Conservation (phyloP, 2,329 filamentous ascomycete genomes). For the Ceratocystis cubensis region DNA sequence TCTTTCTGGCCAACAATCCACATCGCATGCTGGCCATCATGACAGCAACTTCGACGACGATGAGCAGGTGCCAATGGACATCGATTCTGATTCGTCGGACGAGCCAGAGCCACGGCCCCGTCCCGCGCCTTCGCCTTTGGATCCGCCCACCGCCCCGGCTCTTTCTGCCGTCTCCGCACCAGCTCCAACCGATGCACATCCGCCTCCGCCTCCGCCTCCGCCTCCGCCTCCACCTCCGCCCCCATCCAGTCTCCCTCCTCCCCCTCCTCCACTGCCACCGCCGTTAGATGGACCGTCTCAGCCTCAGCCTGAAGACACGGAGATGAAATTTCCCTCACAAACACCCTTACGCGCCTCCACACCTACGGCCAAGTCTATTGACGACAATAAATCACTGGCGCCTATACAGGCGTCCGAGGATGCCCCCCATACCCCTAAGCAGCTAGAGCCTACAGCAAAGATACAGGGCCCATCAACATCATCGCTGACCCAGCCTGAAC, state of each 20-base stretch:
- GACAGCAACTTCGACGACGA: constrained; percentile 8
- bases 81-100: constrained; percentile 13
- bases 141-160: background rate
- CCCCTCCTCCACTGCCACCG: background rate
- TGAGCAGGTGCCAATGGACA: constrained; percentile 19
- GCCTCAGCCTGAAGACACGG: background rate
- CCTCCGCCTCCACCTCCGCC: background rate
- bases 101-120: background rate
- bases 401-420: background rate
- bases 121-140: background rate
- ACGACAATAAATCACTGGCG: background rate
- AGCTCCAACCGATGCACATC: background rate
- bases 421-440: background rate
- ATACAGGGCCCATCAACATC: background rate
- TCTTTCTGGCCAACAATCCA: background rate
- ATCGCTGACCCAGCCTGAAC: background rate
- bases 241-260: background rate
- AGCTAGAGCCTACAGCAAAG: background rate
- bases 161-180: background rate
- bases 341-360: background rate
- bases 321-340: background rate
- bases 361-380: background rate
- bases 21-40: background rate
- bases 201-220: background rate
- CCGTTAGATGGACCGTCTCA: background rate